Evolutionary conservation across 768 basidiomycete genomes (phyloP).

Genomic region (Boletus insuetus): DNA sequence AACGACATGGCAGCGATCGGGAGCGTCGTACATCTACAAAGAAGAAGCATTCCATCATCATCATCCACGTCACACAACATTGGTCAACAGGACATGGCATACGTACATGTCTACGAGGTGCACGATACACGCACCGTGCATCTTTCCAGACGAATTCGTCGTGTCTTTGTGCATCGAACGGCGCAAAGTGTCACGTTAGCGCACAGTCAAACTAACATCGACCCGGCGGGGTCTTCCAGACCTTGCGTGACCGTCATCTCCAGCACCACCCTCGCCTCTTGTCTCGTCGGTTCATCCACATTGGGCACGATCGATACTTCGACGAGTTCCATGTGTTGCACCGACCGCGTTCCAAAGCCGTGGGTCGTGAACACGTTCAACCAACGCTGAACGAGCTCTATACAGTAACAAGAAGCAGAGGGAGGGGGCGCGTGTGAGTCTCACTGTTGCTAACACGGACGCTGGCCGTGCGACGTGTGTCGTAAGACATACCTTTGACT

Average conservation of each 20-base stretch:
- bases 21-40: constrained; percentile 40
- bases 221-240: constrained; percentile 10
- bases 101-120: constrained; percentile 49
- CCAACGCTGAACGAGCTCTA: constrained; percentile 40
- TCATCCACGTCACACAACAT: too few species aligned
- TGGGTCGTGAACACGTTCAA: constrained; percentile 29
- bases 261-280: constrained; percentile 38
- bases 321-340: constrained; percentile 16
- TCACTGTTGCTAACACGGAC: not conserved
- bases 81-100: not conserved
- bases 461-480: not conserved
- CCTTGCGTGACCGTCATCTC: constrained; percentile 47
- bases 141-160: constrained; percentile 35
- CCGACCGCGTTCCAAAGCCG: constrained; percentile 21
- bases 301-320: constrained; percentile 42
- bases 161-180: constrained; percentile 36
- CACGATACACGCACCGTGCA: constrained; percentile 42
- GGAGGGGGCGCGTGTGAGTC: not conserved
- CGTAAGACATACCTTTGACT: constrained; percentile 20
- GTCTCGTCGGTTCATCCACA: constrained; percentile 34
- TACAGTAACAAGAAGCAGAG: too few species aligned
- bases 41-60: not conserved
- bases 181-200: too few species aligned
- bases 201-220: not conserved
- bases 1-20: constrained; percentile 37